A percentile compares a stretch with the other conserved stretches of the same genome.
Evolutionary conservation across 495 filamentous ascomycete species (phyloP).

Genomic region (Diplogelasinospora grovesii): DNA sequence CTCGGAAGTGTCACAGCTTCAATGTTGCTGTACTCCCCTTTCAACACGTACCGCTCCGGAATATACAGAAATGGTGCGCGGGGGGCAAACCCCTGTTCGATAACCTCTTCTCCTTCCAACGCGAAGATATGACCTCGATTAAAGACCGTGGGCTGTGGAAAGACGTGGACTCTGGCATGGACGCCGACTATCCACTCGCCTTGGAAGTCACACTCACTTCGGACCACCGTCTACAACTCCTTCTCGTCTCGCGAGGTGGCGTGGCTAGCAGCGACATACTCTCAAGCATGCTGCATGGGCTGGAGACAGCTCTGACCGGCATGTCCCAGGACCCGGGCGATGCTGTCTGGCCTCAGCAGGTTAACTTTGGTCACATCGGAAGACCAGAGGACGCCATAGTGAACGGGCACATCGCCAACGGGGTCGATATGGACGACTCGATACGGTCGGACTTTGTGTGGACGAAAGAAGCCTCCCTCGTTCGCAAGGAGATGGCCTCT

Average conservation of each 20-base stretch:
- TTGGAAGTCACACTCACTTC: slow-evolving; percentile 57
- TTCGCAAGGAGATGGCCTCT: slow-evolving; percentile 54
- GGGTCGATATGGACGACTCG: not conserved
- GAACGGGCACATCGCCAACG: not conserved
- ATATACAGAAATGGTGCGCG: slow-evolving; percentile 66
- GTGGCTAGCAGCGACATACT: too few species aligned
- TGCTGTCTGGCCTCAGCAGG: not conserved
- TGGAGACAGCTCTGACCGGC: slow-evolving; percentile 25
- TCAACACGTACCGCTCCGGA: slow-evolving; percentile 64
- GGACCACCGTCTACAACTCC: slow-evolving; percentile 41
- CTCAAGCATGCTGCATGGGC: slow-evolving; percentile 33
- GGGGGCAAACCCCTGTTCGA: slow-evolving; percentile 63
- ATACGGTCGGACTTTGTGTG: slow-evolving; percentile 39
- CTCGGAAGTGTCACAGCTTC: slow-evolving; percentile 52
- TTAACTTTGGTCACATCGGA: not conserved
- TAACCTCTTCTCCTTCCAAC: slow-evolving; percentile 79
- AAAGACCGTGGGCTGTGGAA: slow-evolving; percentile 42
- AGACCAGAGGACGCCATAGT: not conserved
- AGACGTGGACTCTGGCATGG: slow-evolving; percentile 37
- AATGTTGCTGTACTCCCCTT: slow-evolving; percentile 54
- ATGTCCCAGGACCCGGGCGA: slow-evolving; percentile 7
- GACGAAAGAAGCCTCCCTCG: slow-evolving; percentile 38
- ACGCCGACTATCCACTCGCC: slow-evolving; percentile 65
- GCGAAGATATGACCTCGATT: not conserved
- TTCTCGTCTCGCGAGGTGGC: slow-evolving; percentile 49